These are phyloP conservation scores for Brettanomyces nanus DNA, from an alignment of 805 yeast genomes.

Conservation along the genomic window DNA sequence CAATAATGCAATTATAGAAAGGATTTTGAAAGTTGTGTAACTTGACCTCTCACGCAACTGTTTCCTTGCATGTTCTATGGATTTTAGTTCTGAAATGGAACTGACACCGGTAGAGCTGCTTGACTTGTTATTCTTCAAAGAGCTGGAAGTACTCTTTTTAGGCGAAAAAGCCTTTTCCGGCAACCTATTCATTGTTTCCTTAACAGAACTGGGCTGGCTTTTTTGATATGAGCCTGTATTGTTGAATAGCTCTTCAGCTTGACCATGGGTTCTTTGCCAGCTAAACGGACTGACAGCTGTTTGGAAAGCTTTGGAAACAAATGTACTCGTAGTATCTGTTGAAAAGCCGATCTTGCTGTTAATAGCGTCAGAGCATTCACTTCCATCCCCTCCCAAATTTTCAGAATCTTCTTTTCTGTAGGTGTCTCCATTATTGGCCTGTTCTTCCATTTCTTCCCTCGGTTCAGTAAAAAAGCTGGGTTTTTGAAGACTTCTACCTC, in stretches of 20 bases:
- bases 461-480: constrained; percentile 15
- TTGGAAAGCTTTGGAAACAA: background rate
- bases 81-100: background rate
- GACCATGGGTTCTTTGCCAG: background rate
- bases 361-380: background rate
- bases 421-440: no score
- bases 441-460: constrained; percentile 6
- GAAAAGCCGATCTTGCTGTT: background rate
- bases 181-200: background rate
- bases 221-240: background rate
- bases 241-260: background rate
- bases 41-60: constrained; percentile 11
- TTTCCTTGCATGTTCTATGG: constrained; percentile 3
- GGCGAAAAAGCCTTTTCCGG: background rate
- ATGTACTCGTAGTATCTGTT: background rate
- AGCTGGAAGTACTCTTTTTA: background rate
- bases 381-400: no score
- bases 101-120: background rate
- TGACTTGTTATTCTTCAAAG: background rate
- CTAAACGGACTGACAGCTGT: constrained; percentile 1
- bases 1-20: constrained; percentile 15
- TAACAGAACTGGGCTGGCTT: background rate
- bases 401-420: no score
- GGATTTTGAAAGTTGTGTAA: constrained; percentile 16
- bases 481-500: background rate